Percentiles rank a stretch among this genome's conserved stretches.
Evolutionary conservation across 1,284 basidiomycete genomes (phyloP).

Genomic region (Cutaneotrichosporon mucoides): DNA sequence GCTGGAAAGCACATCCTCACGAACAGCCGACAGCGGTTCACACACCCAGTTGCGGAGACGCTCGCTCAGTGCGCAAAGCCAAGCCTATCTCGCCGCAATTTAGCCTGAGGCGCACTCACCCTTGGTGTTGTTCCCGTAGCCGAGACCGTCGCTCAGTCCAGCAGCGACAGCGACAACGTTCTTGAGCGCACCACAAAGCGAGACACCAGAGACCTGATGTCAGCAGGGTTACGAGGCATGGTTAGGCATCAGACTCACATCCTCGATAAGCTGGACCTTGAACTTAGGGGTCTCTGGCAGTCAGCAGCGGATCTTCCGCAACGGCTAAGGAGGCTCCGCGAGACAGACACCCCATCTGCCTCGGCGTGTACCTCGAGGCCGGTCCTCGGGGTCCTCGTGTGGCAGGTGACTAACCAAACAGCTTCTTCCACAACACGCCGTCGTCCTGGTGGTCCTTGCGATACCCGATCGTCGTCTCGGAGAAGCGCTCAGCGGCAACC

Average conservation of each 20-base stretch:
- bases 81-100: too few relatives aligned
- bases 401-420: slow-evolving; percentile 43
- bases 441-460: slow-evolving; percentile 42
- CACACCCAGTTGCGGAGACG: too few relatives aligned
- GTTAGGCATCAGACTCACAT: slow-evolving; percentile 39
- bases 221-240: too few relatives aligned
- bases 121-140: slow-evolving; percentile 58
- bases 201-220: slow-evolving; percentile 46
- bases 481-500: slow-evolving; percentile 53
- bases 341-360: too few relatives aligned
- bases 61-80: too few relatives aligned
- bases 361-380: too few relatives aligned
- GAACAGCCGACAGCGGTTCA: too few relatives aligned
- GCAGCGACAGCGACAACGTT: slow-evolving; percentile 58
- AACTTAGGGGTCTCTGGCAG: slow-evolving; percentile 51
- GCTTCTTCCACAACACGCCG: slow-evolving; percentile 51
- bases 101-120: slow-evolving; percentile 31
- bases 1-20: too few relatives aligned
- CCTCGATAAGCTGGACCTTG: slow-evolving; percentile 55
- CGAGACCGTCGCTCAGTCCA: slow-evolving; percentile 56
- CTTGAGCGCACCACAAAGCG: slow-evolving; percentile 58
- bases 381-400: too few relatives aligned
- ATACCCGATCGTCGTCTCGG: slow-evolving; percentile 59
- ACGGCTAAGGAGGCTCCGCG: too few relatives aligned
- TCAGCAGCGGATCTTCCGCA: slow-evolving; percentile 4